Percentiles rank a stretch among this genome's conserved stretches.
phyloP scores from a whole-genome alignment of 352 stramenopile species.

The Globisporangium recalcitrans region DNA sequence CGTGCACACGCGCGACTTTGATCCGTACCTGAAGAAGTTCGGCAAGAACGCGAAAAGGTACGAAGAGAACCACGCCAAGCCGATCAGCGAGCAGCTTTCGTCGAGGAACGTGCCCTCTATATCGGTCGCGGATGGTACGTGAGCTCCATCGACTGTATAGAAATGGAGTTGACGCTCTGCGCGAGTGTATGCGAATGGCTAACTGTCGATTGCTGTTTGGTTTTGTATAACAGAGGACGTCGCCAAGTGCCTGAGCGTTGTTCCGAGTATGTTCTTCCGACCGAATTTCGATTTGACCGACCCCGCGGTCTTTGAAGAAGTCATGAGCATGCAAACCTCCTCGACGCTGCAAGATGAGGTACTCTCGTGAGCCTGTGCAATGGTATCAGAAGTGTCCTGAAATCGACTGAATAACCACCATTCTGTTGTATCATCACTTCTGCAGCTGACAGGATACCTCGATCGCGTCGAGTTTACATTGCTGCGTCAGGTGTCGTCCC shows the following conservation, averaged over 20 bases:
- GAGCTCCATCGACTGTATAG: background rate
- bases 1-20: conserved; percentile 64
- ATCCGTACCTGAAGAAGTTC: conserved; percentile 71
- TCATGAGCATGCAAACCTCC: conserved; percentile 62
- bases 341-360: conserved; percentile 68
- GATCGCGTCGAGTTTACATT: conserved; percentile 84
- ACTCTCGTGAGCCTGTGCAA: background rate
- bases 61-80: conserved; percentile 71
- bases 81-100: conserved; percentile 77
- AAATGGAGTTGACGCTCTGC: background rate
- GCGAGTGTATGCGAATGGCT: background rate
- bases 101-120: conserved; percentile 81
- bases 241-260: conserved; percentile 62
- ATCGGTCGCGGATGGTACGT: conserved; percentile 62
- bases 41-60: conserved; percentile 59
- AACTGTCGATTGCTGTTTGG: background rate
- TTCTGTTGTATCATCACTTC: background rate
- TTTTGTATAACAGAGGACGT: conserved; percentile 56
- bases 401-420: background rate
- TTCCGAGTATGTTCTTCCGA: conserved; percentile 81
- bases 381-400: no score
- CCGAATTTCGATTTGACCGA: conserved; percentile 73
- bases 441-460: conserved; percentile 68
- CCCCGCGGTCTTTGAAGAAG: conserved; percentile 70
- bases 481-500: conserved; percentile 77